phyloP scores from a whole-genome alignment of 1,284 basidiomycete species.

The Pyrrhoderma noxium region DNA sequence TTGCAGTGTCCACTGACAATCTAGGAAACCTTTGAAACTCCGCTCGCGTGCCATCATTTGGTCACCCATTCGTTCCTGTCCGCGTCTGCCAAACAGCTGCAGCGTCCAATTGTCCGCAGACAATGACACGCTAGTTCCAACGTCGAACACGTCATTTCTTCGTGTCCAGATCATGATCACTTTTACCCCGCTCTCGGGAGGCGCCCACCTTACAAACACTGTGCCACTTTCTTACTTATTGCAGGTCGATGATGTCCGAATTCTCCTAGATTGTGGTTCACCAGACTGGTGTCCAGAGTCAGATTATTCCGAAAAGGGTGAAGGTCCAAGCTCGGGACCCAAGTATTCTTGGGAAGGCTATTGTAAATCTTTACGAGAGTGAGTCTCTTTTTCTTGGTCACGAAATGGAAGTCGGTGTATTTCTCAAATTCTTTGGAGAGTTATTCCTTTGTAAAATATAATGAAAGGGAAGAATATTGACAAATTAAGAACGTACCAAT shows the following conservation, averaged over 20 bases:
- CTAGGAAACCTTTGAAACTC: constrained; percentile 16
- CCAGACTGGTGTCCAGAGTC: constrained; percentile 73
- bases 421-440: too few species aligned
- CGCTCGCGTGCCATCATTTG: constrained; percentile 5
- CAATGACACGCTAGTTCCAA: neutral
- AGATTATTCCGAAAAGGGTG: constrained; percentile 26
- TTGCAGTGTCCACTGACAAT: constrained; percentile 1
- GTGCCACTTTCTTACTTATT: constrained; percentile 78
- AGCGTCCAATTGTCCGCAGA: too few species aligned
- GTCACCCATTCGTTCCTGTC: too few species aligned
- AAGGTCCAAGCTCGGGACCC: constrained; percentile 28
- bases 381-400: constrained; percentile 24
- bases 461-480: too few species aligned
- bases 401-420: neutral
- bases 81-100: too few species aligned
- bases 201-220: constrained; percentile 60
- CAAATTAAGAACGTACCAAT: too few species aligned
- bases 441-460: too few species aligned
- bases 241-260: constrained; percentile 90
- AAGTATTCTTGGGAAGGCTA: constrained; percentile 49
- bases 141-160: neutral
- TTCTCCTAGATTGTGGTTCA: constrained; percentile 93
- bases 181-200: constrained; percentile 83
- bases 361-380: constrained; percentile 61
- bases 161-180: constrained; percentile 67